Percentiles rank a stretch among this genome's conserved stretches.
These are phyloP conservation scores for Ophiocordyceps australis DNA, from an alignment of 2,329 filamentous ascomycete species.

Conservation along the genomic window DNA sequence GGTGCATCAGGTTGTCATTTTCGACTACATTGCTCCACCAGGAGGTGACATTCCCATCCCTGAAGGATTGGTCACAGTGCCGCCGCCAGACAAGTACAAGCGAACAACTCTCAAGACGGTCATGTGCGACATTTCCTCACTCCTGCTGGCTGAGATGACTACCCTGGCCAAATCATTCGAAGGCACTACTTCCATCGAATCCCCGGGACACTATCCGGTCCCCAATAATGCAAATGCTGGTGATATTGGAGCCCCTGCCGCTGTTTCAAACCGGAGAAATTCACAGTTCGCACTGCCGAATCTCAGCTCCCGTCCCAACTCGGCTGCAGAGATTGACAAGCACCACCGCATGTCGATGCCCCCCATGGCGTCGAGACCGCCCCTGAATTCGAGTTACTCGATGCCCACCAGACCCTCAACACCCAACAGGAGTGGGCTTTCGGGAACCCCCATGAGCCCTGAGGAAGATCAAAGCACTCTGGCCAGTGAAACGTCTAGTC, in stretches of 20 bases:
- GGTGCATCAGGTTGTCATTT: slow-evolving; percentile 62
- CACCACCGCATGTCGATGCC: slow-evolving; percentile 70
- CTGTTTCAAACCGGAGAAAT: slow-evolving; percentile 26
- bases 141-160: slow-evolving; percentile 59
- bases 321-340: slow-evolving; percentile 33
- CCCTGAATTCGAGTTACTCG: slow-evolving; percentile 23
- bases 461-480: slow-evolving; percentile 23
- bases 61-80: slow-evolving; percentile 54
- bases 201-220: slow-evolving; percentile 38
- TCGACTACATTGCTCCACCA: slow-evolving; percentile 43
- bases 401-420: slow-evolving; percentile 31
- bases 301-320: slow-evolving; percentile 29
- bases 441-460: slow-evolving; percentile 28
- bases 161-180: slow-evolving; percentile 56
- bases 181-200: slow-evolving; percentile 57
- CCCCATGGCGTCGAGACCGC: slow-evolving; percentile 32
- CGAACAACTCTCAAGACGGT: slow-evolving; percentile 67
- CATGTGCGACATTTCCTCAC: slow-evolving; percentile 61
- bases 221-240: slow-evolving; percentile 23
- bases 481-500: slow-evolving; percentile 17
- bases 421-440: slow-evolving; percentile 26
- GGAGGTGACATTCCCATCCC: slow-evolving; percentile 35
- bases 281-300: slow-evolving; percentile 30
- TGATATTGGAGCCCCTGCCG: slow-evolving; percentile 16
- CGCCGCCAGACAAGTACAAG: slow-evolving; percentile 47